Evolutionary conservation across 2,329 filamentous ascomycete species (phyloP).

Genomic region (Eutypella sp.): DNA sequence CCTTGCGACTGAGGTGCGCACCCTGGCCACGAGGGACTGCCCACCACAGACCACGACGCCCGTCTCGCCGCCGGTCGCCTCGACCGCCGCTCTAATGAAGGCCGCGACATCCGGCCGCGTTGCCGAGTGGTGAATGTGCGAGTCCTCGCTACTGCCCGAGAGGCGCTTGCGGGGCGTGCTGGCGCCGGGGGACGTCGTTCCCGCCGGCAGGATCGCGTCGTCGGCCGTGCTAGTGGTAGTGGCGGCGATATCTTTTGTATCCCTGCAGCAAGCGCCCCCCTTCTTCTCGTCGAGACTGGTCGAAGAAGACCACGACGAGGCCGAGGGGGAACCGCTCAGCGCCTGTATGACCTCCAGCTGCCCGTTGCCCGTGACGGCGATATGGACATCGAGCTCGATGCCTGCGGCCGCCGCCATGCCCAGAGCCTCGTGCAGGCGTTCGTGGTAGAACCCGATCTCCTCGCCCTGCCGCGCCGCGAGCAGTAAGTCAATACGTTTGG

Average conservation of each 20-base stretch:
- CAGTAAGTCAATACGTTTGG: slow-evolving; percentile 48
- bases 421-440: slow-evolving; percentile 42
- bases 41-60: slow-evolving; percentile 57
- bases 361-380: slow-evolving; percentile 45
- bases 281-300: slow-evolving; percentile 20
- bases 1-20: slow-evolving; percentile 50
- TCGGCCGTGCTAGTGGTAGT: slow-evolving; percentile 25
- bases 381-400: slow-evolving; percentile 46
- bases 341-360: slow-evolving; percentile 16
- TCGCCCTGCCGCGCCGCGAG: slow-evolving; percentile 46
- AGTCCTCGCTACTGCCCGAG: slow-evolving; percentile 27
- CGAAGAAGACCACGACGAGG: slow-evolving; percentile 11
- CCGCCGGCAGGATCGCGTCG: slow-evolving; percentile 11
- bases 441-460: slow-evolving; percentile 52
- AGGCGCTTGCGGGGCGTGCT: slow-evolving; percentile 9
- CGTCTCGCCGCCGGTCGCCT: slow-evolving; percentile 56
- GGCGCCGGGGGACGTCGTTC: slow-evolving; percentile 1
- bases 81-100: slow-evolving; percentile 50
- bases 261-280: background rate
- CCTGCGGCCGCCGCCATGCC: slow-evolving; percentile 37
- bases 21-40: slow-evolving; percentile 46
- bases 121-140: slow-evolving; percentile 40
- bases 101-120: slow-evolving; percentile 45
- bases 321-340: slow-evolving; percentile 5
- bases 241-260: slow-evolving; percentile 6